Evolutionary conservation across 352 stramenopile species (phyloP), one percentile per base, ranked within the genome.

Genomic region (Globisporangium radiosum): DNA sequence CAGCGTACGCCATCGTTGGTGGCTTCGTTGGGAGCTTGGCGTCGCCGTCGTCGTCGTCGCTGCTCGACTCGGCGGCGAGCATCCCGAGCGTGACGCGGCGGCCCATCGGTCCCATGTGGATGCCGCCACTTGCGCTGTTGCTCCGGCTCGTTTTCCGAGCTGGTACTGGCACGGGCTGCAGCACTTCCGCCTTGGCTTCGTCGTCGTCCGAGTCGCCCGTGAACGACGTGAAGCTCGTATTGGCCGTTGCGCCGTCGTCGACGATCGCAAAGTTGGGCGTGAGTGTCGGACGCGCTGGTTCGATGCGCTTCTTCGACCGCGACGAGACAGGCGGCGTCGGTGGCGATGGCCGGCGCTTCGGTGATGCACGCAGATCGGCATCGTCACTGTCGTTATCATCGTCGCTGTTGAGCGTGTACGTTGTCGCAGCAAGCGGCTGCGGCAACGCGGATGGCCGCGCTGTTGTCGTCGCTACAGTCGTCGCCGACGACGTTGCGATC

Each of bases 181-280:
- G 81, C 51, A 92, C 79, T 10, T 67, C 66, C 4, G 70, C 68
- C 63, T 93, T 93, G 1, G 77, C 75, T 57, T 92, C 83, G 62
- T 92, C 81, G 40, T 44, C 40, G 55, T 95, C 86, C 25, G 83
- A 93, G 48, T 91, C 81, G 51, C 66, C 68, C 51, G 81, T 84
- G 64, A 95, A 95, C 36, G 86, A 95, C 19, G 76, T 92, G 47
- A 95, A 95, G 57, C 86, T 95, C 54, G 75, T 72, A 37, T 76
- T 75, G 52, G 87, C 90, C 17, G 76, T 68, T 55, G 82, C 63
- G 57, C 64, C 45, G 63, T 72, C 47, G 42, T 84, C 76, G 11
- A 91, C 84, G 40, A 93, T 79, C 14, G 69, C 74, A 40, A 90
- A 93, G 63, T 90, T 91, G 14, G 84, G 84, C 10, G 65, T 84